phyloP scores from a whole-genome alignment of 2,329 filamentous ascomycete genomes.

The Ustilaginoidea virens region DNA sequence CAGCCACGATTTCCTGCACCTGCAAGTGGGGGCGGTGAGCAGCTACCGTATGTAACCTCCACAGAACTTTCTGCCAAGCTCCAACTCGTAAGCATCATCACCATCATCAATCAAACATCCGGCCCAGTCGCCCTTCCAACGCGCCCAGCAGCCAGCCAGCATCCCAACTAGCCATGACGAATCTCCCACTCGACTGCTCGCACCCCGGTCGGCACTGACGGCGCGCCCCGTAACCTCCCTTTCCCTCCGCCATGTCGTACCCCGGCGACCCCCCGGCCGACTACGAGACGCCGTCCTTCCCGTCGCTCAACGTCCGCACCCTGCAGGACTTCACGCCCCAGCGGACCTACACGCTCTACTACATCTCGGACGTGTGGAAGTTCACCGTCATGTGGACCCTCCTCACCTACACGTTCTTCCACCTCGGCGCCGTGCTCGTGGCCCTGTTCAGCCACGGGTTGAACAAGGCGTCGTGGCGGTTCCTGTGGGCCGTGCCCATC shows the following conservation, averaged over 20 bases:
- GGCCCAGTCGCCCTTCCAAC: too few species aligned
- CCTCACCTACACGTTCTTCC: conserved; percentile 60
- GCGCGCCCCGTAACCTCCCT: neutral
- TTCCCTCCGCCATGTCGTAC: conserved; percentile 3
- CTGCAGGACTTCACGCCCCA: conserved; percentile 28
- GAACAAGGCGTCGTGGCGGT: conserved; percentile 39
- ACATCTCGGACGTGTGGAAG: conserved; percentile 64
- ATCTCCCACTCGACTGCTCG: neutral
- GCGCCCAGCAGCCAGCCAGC: too few species aligned
- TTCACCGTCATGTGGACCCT: conserved; percentile 82
- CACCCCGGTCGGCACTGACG: too few species aligned
- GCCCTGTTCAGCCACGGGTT: conserved; percentile 57
- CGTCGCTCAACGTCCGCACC: conserved; percentile 63
- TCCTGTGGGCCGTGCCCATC: conserved; percentile 57
- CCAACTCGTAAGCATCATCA: too few species aligned
- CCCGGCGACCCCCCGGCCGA: conserved; percentile 20
- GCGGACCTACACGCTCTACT: conserved; percentile 47
- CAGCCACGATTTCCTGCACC: too few species aligned
- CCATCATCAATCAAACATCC: too few species aligned
- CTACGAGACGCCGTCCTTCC: conserved; percentile 60
- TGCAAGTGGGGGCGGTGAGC: too few species aligned
- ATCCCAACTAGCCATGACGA: neutral
- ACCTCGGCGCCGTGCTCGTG: conserved; percentile 55
- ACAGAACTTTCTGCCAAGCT: too few species aligned
- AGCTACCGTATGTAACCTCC: too few species aligned